Percentiles rank a stretch among this genome's conserved stretches.
These are phyloP conservation scores for Melampsora larici-populina DNA, from an alignment of 1,284 basidiomycete species.

Conservation along the genomic window DNA sequence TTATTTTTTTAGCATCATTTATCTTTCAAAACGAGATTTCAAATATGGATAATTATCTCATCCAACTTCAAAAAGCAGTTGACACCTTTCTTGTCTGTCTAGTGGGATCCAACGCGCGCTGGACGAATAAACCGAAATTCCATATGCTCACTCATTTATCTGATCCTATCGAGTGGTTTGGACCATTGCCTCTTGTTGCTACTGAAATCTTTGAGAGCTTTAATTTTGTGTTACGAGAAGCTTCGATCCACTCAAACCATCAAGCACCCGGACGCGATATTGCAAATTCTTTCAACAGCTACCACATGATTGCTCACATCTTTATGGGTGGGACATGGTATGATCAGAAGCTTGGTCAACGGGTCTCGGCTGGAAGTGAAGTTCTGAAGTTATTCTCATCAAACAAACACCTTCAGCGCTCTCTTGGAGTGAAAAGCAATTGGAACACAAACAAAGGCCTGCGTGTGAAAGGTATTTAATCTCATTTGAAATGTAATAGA, in stretches of 20 bases:
- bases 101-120: conserved; percentile 36
- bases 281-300: neutral
- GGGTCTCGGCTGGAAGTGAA: neutral
- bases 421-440: neutral
- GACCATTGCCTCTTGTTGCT: neutral
- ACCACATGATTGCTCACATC: neutral
- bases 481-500: neutral
- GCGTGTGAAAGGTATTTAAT: too few species aligned
- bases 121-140: conserved; percentile 49
- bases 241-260: neutral
- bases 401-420: neutral
- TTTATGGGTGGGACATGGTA: neutral
- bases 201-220: conserved; percentile 13
- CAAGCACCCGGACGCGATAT: too few species aligned
- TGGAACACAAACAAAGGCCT: neutral
- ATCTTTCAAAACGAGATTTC: conserved; percentile 55
- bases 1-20: conserved; percentile 52
- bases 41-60: conserved; percentile 52
- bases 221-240: neutral
- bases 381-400: neutral
- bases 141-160: conserved; percentile 45
- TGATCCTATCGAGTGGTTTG: conserved; percentile 42
- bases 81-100: neutral
- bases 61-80: conserved; percentile 45
- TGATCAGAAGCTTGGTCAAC: too few species aligned